Evolutionary conservation across 2,329 filamentous ascomycete genomes (phyloP).

Genomic region (Colletotrichum sp.): DNA sequence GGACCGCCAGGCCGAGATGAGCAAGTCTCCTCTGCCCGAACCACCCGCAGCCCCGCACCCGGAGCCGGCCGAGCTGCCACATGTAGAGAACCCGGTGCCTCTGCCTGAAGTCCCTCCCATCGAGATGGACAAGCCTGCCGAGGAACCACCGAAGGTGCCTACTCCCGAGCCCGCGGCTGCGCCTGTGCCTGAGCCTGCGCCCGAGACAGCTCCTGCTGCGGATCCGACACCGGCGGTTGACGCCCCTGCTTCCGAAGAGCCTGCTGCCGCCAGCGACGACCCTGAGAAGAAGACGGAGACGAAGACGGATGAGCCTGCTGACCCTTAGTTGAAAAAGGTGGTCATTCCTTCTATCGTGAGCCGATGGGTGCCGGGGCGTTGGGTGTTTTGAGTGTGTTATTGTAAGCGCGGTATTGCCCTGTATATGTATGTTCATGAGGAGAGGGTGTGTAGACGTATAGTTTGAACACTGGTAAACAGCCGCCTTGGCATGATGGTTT

Average conservation of each 20-base stretch:
- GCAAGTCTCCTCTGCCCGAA: slow-evolving; percentile 8
- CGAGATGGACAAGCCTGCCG: background rate
- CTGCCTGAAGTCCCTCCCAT: slow-evolving; percentile 5
- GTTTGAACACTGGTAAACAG: background rate
- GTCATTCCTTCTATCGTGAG: background rate
- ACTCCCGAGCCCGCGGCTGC: background rate
- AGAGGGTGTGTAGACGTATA: background rate
- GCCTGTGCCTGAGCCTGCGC: background rate
- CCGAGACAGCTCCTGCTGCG: background rate
- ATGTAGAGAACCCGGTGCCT: slow-evolving; percentile 1
- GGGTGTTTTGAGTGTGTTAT: background rate
- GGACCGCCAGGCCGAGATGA: slow-evolving; percentile 12
- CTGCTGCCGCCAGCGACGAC: background rate
- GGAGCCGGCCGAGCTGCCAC: slow-evolving; percentile 4
- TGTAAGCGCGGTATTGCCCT: background rate
- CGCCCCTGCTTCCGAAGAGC: background rate
- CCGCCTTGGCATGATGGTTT: background rate
- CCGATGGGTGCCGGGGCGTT: background rate
- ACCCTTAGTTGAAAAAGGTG: background rate
- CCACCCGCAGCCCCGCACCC: slow-evolving; percentile 10
- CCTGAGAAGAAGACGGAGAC: background rate
- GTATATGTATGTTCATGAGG: background rate
- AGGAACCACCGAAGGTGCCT: background rate
- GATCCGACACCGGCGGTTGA: background rate
- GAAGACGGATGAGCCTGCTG: background rate